Percentiles rank a stretch among this genome's conserved stretches.
phyloP scores from a whole-genome alignment of 2,329 filamentous ascomycete species.

The Plectosphaerella sp. region DNA sequence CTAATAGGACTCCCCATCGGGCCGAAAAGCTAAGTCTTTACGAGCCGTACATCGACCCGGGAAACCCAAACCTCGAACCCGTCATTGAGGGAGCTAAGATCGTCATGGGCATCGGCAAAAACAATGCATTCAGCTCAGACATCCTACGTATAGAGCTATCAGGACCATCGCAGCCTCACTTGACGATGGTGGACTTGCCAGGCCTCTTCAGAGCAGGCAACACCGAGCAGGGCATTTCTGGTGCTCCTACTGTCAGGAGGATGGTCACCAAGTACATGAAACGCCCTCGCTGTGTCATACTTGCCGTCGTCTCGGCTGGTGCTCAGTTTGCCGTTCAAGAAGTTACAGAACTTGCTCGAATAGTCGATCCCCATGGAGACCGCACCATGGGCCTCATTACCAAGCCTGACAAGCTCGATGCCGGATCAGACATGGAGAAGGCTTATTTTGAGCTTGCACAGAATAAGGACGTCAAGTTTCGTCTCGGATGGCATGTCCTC shows the following conservation, averaged over 20 bases:
- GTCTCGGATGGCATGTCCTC: slow-evolving; percentile 50
- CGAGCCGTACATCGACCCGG: background rate
- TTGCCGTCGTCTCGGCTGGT: slow-evolving; percentile 36
- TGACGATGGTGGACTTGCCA: slow-evolving; percentile 44
- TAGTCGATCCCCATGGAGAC: slow-evolving; percentile 16
- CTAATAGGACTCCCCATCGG: slow-evolving; percentile 10
- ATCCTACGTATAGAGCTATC: slow-evolving; percentile 18
- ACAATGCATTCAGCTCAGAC: slow-evolving; percentile 13
- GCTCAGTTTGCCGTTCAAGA: slow-evolving; percentile 32
- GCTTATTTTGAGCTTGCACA: slow-evolving; percentile 34
- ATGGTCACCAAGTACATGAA: slow-evolving; percentile 36
- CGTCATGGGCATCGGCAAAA: slow-evolving; percentile 5
- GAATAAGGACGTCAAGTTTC: slow-evolving; percentile 41
- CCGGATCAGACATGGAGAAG: slow-evolving; percentile 31
- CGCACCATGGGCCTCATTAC: slow-evolving; percentile 55
- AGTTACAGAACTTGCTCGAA: slow-evolving; percentile 7
- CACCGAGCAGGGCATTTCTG: slow-evolving; percentile 24
- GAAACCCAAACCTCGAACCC: background rate
- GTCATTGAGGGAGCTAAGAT: slow-evolving; percentile 8
- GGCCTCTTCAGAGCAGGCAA: slow-evolving; percentile 34
- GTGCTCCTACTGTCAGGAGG: slow-evolving; percentile 24
- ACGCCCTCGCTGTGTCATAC: slow-evolving; percentile 36
- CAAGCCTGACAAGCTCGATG: slow-evolving; percentile 42
- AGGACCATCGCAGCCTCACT: slow-evolving; percentile 20
- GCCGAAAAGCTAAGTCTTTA: slow-evolving; percentile 7